phyloP scores from a whole-genome alignment of 345 rosid species.

The Odontarrhena argentea region DNA sequence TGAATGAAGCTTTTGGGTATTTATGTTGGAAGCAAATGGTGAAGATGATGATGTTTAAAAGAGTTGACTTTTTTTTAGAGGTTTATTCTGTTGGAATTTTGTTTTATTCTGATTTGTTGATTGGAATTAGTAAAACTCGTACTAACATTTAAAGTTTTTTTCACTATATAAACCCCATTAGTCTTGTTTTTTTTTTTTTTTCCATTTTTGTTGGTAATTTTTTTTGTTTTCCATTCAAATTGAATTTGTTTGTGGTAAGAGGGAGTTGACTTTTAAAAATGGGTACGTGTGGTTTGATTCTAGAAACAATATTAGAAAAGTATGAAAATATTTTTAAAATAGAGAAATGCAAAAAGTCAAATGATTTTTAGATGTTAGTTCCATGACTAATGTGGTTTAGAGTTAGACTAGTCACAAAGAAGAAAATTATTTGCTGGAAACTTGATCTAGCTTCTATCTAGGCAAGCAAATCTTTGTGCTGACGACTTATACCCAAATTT shows the following conservation, averaged over 20 bases:
- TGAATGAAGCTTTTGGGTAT: constrained; percentile 26
- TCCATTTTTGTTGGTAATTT: neutral
- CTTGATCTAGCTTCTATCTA: constrained; percentile 20
- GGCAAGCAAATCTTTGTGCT: constrained; percentile 25
- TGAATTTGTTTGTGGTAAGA: constrained; percentile 4
- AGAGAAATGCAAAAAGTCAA: constrained; percentile 33
- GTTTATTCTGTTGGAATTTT: constrained; percentile 34
- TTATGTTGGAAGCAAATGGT: constrained; percentile 29
- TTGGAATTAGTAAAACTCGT: constrained; percentile 23
- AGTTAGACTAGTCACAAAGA: constrained; percentile 25
- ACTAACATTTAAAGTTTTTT: neutral
- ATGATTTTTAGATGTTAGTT: constrained; percentile 11
- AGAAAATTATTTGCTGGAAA: constrained; percentile 30
- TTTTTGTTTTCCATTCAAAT: neutral
- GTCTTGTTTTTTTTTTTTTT: constrained; percentile 11
- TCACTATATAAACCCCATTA: neutral
- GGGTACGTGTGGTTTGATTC: constrained; percentile 25
- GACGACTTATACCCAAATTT: constrained; percentile 9
- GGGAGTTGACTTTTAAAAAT: constrained; percentile 31
- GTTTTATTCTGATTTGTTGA: constrained; percentile 17
- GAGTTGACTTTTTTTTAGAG: constrained; percentile 34
- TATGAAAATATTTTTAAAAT: constrained; percentile 10
- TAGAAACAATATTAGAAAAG: constrained; percentile 1
- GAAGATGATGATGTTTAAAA: constrained; percentile 10
- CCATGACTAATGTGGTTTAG: constrained; percentile 17